Evolutionary conservation across 768 basidiomycete genomes (phyloP), one percentile per base, ranked within the genome.

Genomic region (Psilocybe cyanescens): DNA sequence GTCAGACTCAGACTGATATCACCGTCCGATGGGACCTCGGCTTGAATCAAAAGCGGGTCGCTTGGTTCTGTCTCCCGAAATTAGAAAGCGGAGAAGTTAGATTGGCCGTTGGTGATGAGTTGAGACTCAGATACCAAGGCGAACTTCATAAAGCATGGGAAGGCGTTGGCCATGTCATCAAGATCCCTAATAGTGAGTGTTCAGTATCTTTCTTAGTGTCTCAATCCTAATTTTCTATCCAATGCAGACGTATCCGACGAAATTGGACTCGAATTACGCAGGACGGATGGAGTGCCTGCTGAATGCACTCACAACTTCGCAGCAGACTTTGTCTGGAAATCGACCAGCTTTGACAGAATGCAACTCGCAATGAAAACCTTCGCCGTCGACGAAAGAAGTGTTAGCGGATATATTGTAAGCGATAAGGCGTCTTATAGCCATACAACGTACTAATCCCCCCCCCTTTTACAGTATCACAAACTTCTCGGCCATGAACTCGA

Each of bases 291-390:
- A 14, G 95, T 97, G 6, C 97, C 97, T 4, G 87, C 90, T 16
- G 97, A 99, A 33, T 87, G 94, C 75, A 95, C 94, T 0, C 94
- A 96, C 71, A 93, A 94, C 67, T 99, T 97, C 70, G 89, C 93
- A 0, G 97, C 91, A n/a, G 97, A 99, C 74, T 99, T 99, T 70
- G 97, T 99, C 4, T 99, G 97, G 97, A 99, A 99, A 76, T 96
- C 95, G 4, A 99, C 97, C 1, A 99, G 97, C 74, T 99, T 99
- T 70, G 97, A 99, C 74, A 85, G 97, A 52, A 99, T 99, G 97
- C 97, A 99, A 72, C 83, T 95, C 35, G 97, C 97, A 0, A 99
- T 99, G 97, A 99, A 98, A 84, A 99, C 96, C 1, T 99, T 99
- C 72, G 97, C 97, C 7, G 92, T 99, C 16, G 97, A 99, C 68